Percentiles rank a stretch among this genome's conserved stretches.
These are phyloP conservation scores for Starmerella floris DNA, from an alignment of 805 yeast genomes.

Conservation along the genomic window DNA sequence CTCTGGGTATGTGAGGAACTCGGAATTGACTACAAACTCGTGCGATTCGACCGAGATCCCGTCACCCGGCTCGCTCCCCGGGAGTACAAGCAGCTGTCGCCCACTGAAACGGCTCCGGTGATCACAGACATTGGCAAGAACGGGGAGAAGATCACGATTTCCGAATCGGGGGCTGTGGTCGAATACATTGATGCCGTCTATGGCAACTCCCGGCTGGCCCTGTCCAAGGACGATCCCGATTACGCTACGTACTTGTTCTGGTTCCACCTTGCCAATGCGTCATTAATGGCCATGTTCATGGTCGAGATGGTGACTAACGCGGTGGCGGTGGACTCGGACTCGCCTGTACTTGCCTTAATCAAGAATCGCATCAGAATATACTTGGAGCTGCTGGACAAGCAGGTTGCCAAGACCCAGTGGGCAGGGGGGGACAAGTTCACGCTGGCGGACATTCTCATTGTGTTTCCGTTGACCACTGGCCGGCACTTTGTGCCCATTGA, in stretches of 20 bases:
- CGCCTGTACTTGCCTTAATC: background rate
- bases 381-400: constrained; percentile 32
- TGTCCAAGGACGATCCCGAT: constrained; percentile 30
- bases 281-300: constrained; percentile 36
- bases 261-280: constrained; percentile 39
- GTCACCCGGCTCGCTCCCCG: constrained; percentile 33
- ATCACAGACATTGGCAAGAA: constrained; percentile 23
- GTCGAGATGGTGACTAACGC: constrained; percentile 24
- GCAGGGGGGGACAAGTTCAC: constrained; percentile 46
- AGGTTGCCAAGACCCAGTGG: constrained; percentile 37
- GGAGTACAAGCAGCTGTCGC: constrained; percentile 40
- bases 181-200: constrained; percentile 39
- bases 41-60: constrained; percentile 35
- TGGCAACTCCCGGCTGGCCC: constrained; percentile 33
- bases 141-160: constrained; percentile 30
- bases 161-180: constrained; percentile 49
- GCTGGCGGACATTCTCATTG: constrained; percentile 42
- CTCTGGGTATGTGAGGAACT: constrained; percentile 35
- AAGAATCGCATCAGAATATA: constrained; percentile 31
- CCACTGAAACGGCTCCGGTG: constrained; percentile 52
- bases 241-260: constrained; percentile 39
- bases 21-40: constrained; percentile 41
- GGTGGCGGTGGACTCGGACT: constrained; percentile 2
- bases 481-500: constrained; percentile 1
- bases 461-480: constrained; percentile 4